Evolutionary conservation across 2,329 filamentous ascomycete species (phyloP), one percentile per base, ranked within the genome.

Genomic region (Botrytis elliptica): DNA sequence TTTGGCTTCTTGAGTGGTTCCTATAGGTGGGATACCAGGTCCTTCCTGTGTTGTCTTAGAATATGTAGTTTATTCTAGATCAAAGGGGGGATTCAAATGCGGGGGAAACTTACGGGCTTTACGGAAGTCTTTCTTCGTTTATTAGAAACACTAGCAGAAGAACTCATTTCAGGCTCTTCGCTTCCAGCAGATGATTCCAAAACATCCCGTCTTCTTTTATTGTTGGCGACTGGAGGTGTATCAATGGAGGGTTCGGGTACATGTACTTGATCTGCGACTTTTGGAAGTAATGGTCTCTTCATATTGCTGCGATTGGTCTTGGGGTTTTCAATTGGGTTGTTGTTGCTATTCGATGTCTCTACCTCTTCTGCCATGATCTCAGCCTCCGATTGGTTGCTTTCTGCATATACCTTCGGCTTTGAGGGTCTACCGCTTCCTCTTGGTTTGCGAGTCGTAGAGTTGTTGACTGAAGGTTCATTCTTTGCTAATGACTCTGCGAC

Each of bases 1-100:
- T 67, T 46, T 66, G 33, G 70, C 62, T 22, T 64, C 36, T 7
- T 33, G 59, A 16, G 70, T 65, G 7, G 33, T 71, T 36, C 59
- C 60, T 55, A 66, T 63, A 42, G 59, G 70, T 38, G 59, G 59
- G n/a, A 49, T 64, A 16, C 33, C 70, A 9, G 52, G 55, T 57
- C 59, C 59, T 66, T 71, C 70, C 60, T 71, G 20, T 36, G 7
- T 29, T 20, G 16, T n/a, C 25, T 68, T 42, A 68, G 36, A 25
- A 68, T 33, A 16, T 33, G 18, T 5, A 57, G 2, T 33, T 44
- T 14, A 10, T 25, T 57, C 5, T 9, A 25, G 6, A 33, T 25
- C 16, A 4, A 16, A 33, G 5, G 9, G 14, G 5, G 10, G 25
- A 16, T 55, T 25, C 4, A 29, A 22, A 4, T 29, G 29, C 16